Evolutionary conservation across 345 rosid species (phyloP).

Genomic region (Acer negundo): DNA sequence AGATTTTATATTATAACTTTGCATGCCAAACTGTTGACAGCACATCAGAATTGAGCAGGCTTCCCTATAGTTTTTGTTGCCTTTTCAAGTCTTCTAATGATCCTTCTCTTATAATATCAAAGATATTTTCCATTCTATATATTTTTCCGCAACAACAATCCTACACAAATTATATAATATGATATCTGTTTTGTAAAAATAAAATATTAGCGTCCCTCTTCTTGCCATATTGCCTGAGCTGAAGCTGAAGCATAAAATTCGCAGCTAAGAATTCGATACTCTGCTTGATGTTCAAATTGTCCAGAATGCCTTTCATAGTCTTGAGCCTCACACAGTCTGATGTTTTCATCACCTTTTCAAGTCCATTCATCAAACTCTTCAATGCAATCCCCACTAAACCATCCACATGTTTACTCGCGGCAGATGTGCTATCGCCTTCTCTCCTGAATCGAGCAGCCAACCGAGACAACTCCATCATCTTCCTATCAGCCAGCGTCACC

Average conservation of each 20-base stretch:
- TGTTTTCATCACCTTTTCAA: conserved; percentile 72
- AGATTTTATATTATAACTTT: no score
- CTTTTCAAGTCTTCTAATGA: no score
- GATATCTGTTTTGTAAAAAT: no score
- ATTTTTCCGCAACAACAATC: no score
- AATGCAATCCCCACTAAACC: conserved; percentile 53
- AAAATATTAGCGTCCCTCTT: conserved; percentile 3
- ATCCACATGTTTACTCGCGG: conserved; percentile 17
- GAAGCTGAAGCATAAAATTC: conserved; percentile 51
- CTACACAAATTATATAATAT: no score
- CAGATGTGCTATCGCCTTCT: conserved; percentile 9
- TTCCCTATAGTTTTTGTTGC: no score
- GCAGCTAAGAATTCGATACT: conserved; percentile 65
- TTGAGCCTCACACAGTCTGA: conserved; percentile 83
- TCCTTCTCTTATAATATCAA: no score
- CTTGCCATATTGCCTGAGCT: conserved; percentile 52
- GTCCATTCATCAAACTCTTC: conserved; percentile 39
- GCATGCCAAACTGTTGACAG: no score
- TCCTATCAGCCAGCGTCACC: conserved; percentile 63
- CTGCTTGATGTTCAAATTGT: conserved; percentile 58
- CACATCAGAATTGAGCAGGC: no score
- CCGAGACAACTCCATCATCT: conserved; percentile 63
- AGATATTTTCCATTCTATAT: no score
- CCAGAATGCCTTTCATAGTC: conserved; percentile 74
- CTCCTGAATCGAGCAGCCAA: conserved; percentile 29